Evolutionary conservation across 495 filamentous ascomycete species (phyloP), one percentile per base, ranked within the genome.

Genomic region (Cercophora sp.): DNA sequence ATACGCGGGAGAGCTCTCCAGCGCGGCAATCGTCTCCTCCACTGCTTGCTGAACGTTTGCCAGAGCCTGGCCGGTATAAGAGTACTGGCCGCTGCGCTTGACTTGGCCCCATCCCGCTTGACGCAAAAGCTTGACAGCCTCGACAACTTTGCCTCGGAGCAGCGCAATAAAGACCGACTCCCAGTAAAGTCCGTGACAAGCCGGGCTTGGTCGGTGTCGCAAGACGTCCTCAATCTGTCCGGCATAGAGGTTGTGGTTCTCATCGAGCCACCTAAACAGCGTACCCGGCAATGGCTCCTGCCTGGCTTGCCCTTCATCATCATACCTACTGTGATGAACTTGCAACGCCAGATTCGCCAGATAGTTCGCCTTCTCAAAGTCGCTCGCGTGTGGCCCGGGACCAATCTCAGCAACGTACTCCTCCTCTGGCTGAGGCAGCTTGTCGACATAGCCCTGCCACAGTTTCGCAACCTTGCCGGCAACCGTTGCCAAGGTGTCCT

Each of bases 121-220:
- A 45, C 76, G 81, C 31, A 96, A 70, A 26, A 92, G 62, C 31
- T 73, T 68, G 2, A 83, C 72, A 0, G 84, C 82, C 9, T 81
- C 82, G 4, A 60, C 46, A 31, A 96, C 78, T 26, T 81, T 79
- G 19, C 91, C 90, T 13, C 90, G 85, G 4, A 91, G 68, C 44
- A 89, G 75, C 26, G 79, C 66, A 25, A 76, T 73, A 54, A 82
- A 85, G 15, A 95, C 69, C 8, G 82, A 77, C 60, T 89, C 86
- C 91, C 91, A 96, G 65, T 87, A 96, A 23, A 82, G 73, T 5
- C 70, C 68, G 57, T 90, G 86, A 39, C 81, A 80, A 2, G 88
- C 83, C 29, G 88, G 86, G 52, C 85, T 86, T 2, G 86, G 87
- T 39, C 79, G 72, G 49, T 83, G 66, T 20, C 74, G 73, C 52